Evolutionary conservation across 495 filamentous ascomycete species (phyloP), one percentile per base, ranked within the genome.

Genomic region (Podospora australis): DNA sequence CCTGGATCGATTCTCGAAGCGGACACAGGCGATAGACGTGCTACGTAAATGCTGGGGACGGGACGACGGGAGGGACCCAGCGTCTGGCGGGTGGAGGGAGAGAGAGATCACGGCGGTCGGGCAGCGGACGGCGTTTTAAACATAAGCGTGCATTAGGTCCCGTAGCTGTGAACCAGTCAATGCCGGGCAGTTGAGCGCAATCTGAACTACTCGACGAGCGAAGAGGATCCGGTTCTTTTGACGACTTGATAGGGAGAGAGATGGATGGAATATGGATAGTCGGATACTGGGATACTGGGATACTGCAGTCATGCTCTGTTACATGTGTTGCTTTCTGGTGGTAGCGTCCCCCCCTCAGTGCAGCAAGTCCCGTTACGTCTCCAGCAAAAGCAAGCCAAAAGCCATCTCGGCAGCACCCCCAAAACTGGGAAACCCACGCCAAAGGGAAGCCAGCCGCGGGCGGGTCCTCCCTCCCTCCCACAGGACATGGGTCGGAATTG

Each of bases 41-140:
- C 17, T 23, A 26, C 3, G 40, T 21, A 24, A 43, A 11, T 21
- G 11, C 14, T 26, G 11, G 22, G 28, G 28, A 14, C 16, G 40
- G 14, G 40, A 13, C 25, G 40, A 43, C 28, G 40, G 40, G 40
- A 22, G 20, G 16, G n/a, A 9, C 5, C n/a, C 16, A 3, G 9
- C 29, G 11, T 14, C 50, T 38, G 21, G 2, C 3, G 28, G 10
- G 17, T n/a, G n/a, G n/a, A 0, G 40, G 17, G 20, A 30, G 39
- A 21, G 6, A 36, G 24, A 38, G 36, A 46, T 47, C 41, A 32
- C 40, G 21, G 13, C 34, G 38, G 30, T 55, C 46, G 52, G 52
- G 52, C 43, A 55, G 47, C 44, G 29, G 50, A 38, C 44, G 29
- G 28, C 25, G 44, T 25, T n/a, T 11, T 43, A 24, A n/a, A 43